Conservation (phyloP, 495 filamentous ascomycete genomes). For the Bryoglossum gracile region DNA sequence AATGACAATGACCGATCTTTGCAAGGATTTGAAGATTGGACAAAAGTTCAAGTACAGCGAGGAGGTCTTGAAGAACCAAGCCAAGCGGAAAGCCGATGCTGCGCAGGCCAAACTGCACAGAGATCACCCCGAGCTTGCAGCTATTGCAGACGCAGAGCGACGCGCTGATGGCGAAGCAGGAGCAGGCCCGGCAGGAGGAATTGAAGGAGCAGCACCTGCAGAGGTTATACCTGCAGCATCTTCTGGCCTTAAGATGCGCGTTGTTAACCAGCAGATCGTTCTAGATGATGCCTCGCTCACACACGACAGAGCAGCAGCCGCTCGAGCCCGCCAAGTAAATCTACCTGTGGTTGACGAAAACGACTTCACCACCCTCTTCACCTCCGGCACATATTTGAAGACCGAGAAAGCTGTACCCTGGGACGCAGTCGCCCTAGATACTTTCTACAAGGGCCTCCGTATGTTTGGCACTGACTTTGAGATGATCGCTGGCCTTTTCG, state of each 20-base stretch:
- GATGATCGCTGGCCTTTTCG: constrained; percentile 79
- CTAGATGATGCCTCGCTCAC: constrained; percentile 69
- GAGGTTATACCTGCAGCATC: constrained; percentile 10
- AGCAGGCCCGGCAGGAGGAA: constrained; percentile 2
- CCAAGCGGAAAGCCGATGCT: constrained; percentile 34
- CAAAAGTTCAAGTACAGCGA: constrained; percentile 65
- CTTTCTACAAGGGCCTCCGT: constrained; percentile 75
- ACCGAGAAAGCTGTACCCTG: constrained; percentile 65
- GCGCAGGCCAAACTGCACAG: constrained; percentile 24
- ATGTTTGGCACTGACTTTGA: constrained; percentile 94
- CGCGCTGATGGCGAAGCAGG: too few relatives aligned
- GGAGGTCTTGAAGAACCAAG: constrained; percentile 40
- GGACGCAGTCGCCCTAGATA: constrained; percentile 68
- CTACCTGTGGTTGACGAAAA: constrained; percentile 72
- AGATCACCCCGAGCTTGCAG: constrained; percentile 24
- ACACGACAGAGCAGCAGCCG: constrained; percentile 70
- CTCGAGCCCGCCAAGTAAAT: constrained; percentile 43
- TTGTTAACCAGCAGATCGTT: constrained; percentile 80
- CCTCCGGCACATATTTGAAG: constrained; percentile 64
- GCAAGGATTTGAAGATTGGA: constrained; percentile 67
- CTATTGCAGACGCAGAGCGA: constrained; percentile 8
- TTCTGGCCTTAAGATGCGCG: constrained; percentile 47
- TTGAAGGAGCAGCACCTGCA: constrained; percentile 12
- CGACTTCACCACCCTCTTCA: constrained; percentile 72
- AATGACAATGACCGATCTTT: constrained; percentile 78